Evolutionary conservation across 768 basidiomycete species (phyloP), one percentile per base, ranked within the genome.

Genomic region (Xerocomellus amylosporus): DNA sequence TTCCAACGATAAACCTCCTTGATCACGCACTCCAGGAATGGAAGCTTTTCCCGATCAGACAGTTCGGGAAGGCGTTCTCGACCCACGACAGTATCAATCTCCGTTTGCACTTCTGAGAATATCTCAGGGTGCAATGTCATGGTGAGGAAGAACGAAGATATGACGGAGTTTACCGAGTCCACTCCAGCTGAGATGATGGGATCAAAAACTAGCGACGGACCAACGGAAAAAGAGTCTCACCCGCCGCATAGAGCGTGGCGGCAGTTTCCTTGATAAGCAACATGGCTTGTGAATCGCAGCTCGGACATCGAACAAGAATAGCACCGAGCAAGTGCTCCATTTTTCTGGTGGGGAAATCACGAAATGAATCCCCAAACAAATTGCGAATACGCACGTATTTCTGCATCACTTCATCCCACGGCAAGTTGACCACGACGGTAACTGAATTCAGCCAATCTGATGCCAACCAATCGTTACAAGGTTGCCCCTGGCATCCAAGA

Each of bases 21-120:
- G 33, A 65, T 51, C 5, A 69, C 30, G 12, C 59, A 60, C 26
- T 74, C 72, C 9, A 78, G 60, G 56, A 67, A 74, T 10, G 76
- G 74, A 40, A 77, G 71, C 60, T 80, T 77, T 24, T 74, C 71
- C 39, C 79, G 54, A 51, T 65, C 77, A n/a, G 50, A 51, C 26
- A 51, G 1, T 43, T 51, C 50, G 5, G 50, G 50, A 19, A 51
- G 40, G 10, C 50, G 40, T 2, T 51, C 50, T 14, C 41, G 50
- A n/a, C 50, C 50, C 4, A 51, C 33, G n/a, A 36, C n/a, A 8
- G 6, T 4, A 36, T 51, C 41, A 3, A 51, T 51, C 40, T 51
- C 50, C 17, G 41, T 24, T 36, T 34, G 41, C 5, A 41, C 41
- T 34, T 51, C 30, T 6, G 13, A 33, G 43, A 51, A 51, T 28